These are phyloP conservation scores for Coemansia pectinata DNA, from an alignment of 192 early-diverging fungal species.

Conservation along the genomic window DNA sequence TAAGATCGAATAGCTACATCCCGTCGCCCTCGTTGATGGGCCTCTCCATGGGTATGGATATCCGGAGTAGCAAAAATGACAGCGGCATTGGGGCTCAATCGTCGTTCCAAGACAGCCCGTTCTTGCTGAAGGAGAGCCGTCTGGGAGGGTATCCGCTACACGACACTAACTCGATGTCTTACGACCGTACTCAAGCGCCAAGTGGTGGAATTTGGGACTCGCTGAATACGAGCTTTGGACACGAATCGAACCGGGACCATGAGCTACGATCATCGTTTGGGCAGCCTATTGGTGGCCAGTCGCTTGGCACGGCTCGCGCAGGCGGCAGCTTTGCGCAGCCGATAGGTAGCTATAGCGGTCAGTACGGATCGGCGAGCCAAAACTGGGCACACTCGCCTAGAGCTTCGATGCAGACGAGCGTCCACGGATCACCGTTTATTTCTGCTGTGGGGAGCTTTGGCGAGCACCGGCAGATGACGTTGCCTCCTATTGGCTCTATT, in stretches of 20 bases:
- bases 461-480: constrained; percentile 13
- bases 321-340: constrained; percentile 17
- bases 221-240: constrained; percentile 9
- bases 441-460: constrained; percentile 21
- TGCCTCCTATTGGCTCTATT: constrained; percentile 8
- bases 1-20: constrained; percentile 38
- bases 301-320: background rate
- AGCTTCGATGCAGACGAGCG: constrained; percentile 8
- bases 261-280: constrained; percentile 11
- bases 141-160: constrained; percentile 33
- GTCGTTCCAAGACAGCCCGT: constrained; percentile 24
- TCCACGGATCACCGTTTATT: constrained; percentile 27
- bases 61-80: background rate
- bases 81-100: constrained; percentile 2
- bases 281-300: constrained; percentile 7
- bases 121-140: constrained; percentile 23
- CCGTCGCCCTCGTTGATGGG: constrained; percentile 30
- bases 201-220: constrained; percentile 31
- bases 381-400: constrained; percentile 20
- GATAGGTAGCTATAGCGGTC: constrained; percentile 14
- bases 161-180: constrained; percentile 21
- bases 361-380: constrained; percentile 11
- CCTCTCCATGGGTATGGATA: constrained; percentile 23
- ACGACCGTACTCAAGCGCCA: constrained; percentile 7
- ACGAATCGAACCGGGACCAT: constrained; percentile 5